These are phyloP conservation scores for Tetraselmis chui DNA, from an alignment of 139 green algal species.

Conservation along the genomic window DNA sequence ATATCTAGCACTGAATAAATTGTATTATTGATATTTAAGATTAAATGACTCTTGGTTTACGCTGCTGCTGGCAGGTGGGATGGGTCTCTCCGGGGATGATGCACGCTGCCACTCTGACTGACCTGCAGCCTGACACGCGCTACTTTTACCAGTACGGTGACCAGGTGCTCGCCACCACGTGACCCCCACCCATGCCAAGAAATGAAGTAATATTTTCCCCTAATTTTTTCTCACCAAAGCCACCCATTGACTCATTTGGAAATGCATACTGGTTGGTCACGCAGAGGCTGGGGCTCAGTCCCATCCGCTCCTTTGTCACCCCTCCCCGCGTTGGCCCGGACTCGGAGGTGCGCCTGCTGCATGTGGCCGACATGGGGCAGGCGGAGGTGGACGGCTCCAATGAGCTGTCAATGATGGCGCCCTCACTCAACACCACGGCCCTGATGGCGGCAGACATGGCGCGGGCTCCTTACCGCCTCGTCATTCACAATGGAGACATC, in stretches of 20 bases:
- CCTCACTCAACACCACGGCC: slow-evolving; percentile 33
- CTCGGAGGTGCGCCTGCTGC: slow-evolving; percentile 32
- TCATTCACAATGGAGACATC: slow-evolving; percentile 62
- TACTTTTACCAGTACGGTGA: slow-evolving; percentile 64
- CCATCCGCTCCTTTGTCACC: slow-evolving; percentile 35
- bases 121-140: slow-evolving; percentile 30
- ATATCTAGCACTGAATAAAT: too few species aligned
- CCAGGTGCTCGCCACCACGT: too few species aligned
- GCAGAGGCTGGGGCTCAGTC: slow-evolving; percentile 39
- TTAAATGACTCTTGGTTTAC: too few species aligned
- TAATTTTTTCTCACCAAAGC: too few species aligned
- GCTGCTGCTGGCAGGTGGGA: slow-evolving; percentile 22
- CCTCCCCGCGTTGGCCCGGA: slow-evolving; percentile 27
- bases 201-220: too few species aligned
- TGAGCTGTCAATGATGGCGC: slow-evolving; percentile 23
- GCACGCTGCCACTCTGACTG: slow-evolving; percentile 43
- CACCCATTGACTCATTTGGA: too few species aligned
- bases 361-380: slow-evolving; percentile 37
- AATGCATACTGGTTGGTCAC: too few species aligned
- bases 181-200: too few species aligned
- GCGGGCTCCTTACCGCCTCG: slow-evolving; percentile 17
- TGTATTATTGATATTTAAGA: too few species aligned
- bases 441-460: slow-evolving; percentile 7
- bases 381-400: slow-evolving; percentile 43
- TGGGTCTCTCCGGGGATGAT: slow-evolving; percentile 51